These are phyloP conservation scores for Lenzites betulinus DNA, from an alignment of 768 basidiomycete genomes.

Conservation along the genomic window DNA sequence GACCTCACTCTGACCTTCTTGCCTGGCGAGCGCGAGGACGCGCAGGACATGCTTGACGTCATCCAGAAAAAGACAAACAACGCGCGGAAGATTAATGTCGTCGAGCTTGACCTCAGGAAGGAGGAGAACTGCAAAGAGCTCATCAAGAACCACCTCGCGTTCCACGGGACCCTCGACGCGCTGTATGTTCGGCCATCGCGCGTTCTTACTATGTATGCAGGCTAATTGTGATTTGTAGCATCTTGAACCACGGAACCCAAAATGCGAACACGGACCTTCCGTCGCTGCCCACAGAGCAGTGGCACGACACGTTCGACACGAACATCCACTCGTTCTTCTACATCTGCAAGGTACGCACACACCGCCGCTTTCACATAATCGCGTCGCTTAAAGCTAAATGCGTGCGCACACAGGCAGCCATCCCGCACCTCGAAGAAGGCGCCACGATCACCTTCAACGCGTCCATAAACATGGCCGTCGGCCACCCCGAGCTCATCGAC, in stretches of 20 bases:
- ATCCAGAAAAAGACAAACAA: constrained; percentile 43
- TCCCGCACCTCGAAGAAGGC: constrained; percentile 45
- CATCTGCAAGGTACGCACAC: constrained; percentile 36
- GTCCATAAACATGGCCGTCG: constrained; percentile 46
- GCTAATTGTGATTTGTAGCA: constrained; percentile 23
- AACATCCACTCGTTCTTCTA: constrained; percentile 50
- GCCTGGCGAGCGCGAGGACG: constrained; percentile 43
- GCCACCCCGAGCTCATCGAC: constrained; percentile 51
- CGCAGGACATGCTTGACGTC: constrained; percentile 36
- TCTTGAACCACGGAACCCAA: constrained; percentile 49
- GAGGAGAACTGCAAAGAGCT: constrained; percentile 42
- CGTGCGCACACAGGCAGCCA: constrained; percentile 33
- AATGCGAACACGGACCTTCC: constrained; percentile 40
- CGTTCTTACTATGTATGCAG: neutral
- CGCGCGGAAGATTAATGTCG: constrained; percentile 38
- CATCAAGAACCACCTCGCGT: constrained; percentile 40
- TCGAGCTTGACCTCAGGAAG: constrained; percentile 41
- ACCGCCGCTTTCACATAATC: neutral
- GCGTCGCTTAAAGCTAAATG: too few relatives aligned
- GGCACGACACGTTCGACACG: constrained; percentile 43
- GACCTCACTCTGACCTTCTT: constrained; percentile 35
- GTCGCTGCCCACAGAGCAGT: constrained; percentile 42
- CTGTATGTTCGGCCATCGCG: constrained; percentile 33
- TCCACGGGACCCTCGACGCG: constrained; percentile 40
- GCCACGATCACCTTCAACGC: constrained; percentile 47